These are phyloP conservation scores for Penicillium sclerotiorum DNA, from an alignment of 2,329 filamentous ascomycete genomes.

Conservation along the genomic window DNA sequence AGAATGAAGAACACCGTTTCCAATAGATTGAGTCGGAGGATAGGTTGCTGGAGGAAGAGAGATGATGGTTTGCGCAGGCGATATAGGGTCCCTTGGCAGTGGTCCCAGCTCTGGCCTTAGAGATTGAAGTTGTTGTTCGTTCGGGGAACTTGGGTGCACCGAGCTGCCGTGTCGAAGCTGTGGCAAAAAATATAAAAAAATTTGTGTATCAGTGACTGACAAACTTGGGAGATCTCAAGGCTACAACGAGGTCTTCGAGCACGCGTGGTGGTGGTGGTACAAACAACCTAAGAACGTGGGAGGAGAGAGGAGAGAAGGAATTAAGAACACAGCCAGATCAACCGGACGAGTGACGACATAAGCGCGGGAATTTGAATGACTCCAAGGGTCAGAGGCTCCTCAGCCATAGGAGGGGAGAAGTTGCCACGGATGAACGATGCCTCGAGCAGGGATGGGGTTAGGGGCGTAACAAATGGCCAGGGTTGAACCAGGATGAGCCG, in stretches of 20 bases:
- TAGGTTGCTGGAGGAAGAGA: constrained; percentile 37
- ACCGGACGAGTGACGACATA: constrained; percentile 22
- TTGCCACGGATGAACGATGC: constrained; percentile 16
- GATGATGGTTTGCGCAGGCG: constrained; percentile 62
- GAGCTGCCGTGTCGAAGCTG: constrained; percentile 37
- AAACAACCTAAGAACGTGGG: constrained; percentile 25
- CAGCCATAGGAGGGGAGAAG: constrained; percentile 6
- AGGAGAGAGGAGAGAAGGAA: constrained; percentile 9
- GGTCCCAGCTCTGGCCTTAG: constrained; percentile 30
- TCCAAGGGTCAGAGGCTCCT: constrained; percentile 13
- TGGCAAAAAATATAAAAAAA: constrained; percentile 11
- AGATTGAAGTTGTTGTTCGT: constrained; percentile 33
- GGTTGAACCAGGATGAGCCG: constrained; percentile 22
- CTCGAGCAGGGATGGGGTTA: constrained; percentile 25
- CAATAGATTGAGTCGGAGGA: constrained; percentile 31
- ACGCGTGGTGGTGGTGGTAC: constrained; percentile 18
- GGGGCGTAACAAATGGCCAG: constrained; percentile 22
- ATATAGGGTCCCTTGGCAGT: constrained; percentile 51
- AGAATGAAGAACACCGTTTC: constrained; percentile 52
- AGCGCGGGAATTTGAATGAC: constrained; percentile 18
- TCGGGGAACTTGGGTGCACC: constrained; percentile 34
- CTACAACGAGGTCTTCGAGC: constrained; percentile 13
- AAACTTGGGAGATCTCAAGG: not conserved
- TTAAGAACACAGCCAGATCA: constrained; percentile 22
- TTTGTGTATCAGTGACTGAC: constrained; percentile 22